Percentiles rank a stretch among this genome's conserved stretches.
phyloP scores from a whole-genome alignment of 2,329 filamentous ascomycete species.

The Calonectria ilicicola region DNA sequence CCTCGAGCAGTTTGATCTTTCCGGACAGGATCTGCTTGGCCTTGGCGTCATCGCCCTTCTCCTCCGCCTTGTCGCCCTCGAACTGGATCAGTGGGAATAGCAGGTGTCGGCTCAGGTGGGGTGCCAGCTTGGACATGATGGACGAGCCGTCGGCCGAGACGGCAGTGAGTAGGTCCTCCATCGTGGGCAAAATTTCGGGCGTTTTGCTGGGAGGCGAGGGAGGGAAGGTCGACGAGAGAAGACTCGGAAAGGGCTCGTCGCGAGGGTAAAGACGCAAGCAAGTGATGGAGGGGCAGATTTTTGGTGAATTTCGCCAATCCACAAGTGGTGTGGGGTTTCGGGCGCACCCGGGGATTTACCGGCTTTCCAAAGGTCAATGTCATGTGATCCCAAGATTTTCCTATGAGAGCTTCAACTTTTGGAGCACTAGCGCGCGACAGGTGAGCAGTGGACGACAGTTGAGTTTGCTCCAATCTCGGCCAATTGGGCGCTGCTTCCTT shows the following conservation, averaged over 20 bases:
- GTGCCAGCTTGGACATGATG: conserved; percentile 89
- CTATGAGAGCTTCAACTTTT: conserved; percentile 36
- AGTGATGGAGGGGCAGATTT: conserved; percentile 56
- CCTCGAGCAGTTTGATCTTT: conserved; percentile 94
- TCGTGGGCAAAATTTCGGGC: conserved; percentile 40
- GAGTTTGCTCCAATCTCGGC: background rate
- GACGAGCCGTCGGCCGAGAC: conserved; percentile 77
- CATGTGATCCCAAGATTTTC: conserved; percentile 54
- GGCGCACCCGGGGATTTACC: conserved; percentile 49
- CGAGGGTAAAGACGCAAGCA: conserved; percentile 37
- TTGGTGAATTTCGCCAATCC: conserved; percentile 56
- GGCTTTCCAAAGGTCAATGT: conserved; percentile 40
- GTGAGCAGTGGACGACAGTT: conserved; percentile 22
- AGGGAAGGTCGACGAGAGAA: conserved; percentile 23
- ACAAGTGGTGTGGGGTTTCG: conserved; percentile 51
- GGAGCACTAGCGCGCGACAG: conserved; percentile 29
- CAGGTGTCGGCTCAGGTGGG: conserved; percentile 93
- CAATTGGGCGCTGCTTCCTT: conserved; percentile 23
- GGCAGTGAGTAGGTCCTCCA: conserved; percentile 60
- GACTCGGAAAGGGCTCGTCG: conserved; percentile 44
- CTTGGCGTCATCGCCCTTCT: conserved; percentile 70
- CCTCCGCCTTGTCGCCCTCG: conserved; percentile 83
- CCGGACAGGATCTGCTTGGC: conserved; percentile 81
- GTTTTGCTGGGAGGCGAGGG: conserved; percentile 18
- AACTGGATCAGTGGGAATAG: conserved; percentile 98